A percentile compares a stretch with the other conserved stretches of the same genome.
phyloP scores from a whole-genome alignment of 2,329 filamentous ascomycete species.

The Aspergillus viridinutans region DNA sequence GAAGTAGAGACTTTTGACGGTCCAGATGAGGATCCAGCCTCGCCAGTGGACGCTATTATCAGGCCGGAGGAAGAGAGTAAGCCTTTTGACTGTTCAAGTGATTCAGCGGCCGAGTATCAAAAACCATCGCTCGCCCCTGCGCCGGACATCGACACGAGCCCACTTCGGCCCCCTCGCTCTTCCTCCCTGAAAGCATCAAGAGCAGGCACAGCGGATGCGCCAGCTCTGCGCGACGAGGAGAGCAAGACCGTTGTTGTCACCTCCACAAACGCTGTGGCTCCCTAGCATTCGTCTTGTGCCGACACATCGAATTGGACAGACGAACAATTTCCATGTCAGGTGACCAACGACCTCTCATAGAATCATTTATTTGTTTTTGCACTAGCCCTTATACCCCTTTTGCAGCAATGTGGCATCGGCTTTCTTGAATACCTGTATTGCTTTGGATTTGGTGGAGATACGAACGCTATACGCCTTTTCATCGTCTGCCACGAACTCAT shows the following conservation, averaged over 20 bases:
- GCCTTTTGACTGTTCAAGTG: conserved; percentile 6
- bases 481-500: neutral
- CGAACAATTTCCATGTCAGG: neutral
- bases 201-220: conserved; percentile 11
- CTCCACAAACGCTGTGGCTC: conserved; percentile 12
- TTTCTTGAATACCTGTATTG: neutral
- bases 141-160: conserved; percentile 28
- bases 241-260: conserved; percentile 1
- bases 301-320: neutral
- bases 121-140: conserved; percentile 30
- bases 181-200: conserved; percentile 30
- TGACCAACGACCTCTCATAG: neutral
- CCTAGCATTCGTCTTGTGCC: neutral
- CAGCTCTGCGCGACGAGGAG: conserved; percentile 1
- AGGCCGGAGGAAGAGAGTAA: conserved; percentile 8
- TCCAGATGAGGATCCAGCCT: conserved; percentile 25
- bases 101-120: conserved; percentile 14
- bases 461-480: neutral
- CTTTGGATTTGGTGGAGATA: conserved; percentile 6
- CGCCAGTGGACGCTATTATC: conserved; percentile 16
- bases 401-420: conserved; percentile 1
- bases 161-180: conserved; percentile 34
- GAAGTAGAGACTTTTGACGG: conserved; percentile 40
- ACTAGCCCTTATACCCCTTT: conserved; percentile 15
- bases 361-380: conserved; percentile 6